Percentiles rank a stretch among this genome's conserved stretches.
Conservation (phyloP, 768 basidiomycete genomes). For the Macrolepiota albuminosa region DNA sequence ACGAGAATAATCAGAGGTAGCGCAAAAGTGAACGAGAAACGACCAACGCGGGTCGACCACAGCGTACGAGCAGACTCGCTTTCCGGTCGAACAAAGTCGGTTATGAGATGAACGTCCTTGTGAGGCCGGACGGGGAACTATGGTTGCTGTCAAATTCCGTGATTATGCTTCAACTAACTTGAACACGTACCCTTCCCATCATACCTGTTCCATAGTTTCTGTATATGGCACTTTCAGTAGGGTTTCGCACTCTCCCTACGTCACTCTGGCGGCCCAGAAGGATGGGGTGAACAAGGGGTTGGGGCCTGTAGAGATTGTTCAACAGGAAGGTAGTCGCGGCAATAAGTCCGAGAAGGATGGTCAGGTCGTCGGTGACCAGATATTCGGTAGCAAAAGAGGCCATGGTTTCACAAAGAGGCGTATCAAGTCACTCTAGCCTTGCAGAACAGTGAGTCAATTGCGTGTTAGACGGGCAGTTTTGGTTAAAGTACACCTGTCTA, state of each 20-base stretch:
- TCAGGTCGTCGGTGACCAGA: slow-evolving; percentile 73
- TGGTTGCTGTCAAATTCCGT: slow-evolving; percentile 1
- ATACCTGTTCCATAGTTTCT: slow-evolving; percentile 86
- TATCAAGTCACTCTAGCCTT: background rate
- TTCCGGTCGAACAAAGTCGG: slow-evolving; percentile 65
- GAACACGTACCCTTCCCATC: slow-evolving; percentile 64
- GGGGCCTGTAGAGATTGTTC: slow-evolving; percentile 74
- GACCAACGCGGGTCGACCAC: slow-evolving; percentile 70
- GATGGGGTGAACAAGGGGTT: slow-evolving; percentile 90
- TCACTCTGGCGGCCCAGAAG: slow-evolving; percentile 91
- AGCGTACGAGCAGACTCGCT: slow-evolving; percentile 65
- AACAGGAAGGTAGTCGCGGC: slow-evolving; percentile 73
- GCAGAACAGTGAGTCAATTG: background rate
- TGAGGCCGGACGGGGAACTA: slow-evolving; percentile 73
- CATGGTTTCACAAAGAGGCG: background rate
- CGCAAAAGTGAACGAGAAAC: background rate
- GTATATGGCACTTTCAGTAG: slow-evolving; percentile 82
- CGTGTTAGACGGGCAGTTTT: background rate
- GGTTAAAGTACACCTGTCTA: background rate
- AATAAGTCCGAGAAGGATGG: slow-evolving; percentile 70
- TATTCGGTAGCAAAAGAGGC: slow-evolving; percentile 44
- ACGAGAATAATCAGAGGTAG: background rate
- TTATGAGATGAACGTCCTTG: slow-evolving; percentile 64
- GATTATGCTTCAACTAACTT: slow-evolving; percentile 5
- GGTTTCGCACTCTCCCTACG: slow-evolving; percentile 73